Conservation (phyloP, 2,329 filamentous ascomycete species). For the Aspergillus aculeatinus region DNA sequence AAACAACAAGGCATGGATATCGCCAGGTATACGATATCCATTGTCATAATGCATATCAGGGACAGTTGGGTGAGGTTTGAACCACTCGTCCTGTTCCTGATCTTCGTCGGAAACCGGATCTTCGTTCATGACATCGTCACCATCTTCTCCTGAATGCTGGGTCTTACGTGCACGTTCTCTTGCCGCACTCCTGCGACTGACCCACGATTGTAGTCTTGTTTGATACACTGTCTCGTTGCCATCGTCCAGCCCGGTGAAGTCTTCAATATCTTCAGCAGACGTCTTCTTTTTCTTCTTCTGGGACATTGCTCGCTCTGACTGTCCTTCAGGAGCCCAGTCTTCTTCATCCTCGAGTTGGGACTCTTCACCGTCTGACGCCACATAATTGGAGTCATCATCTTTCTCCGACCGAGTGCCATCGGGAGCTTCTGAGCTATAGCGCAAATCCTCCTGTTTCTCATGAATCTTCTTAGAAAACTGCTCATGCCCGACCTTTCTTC, state of each 20-base stretch:
- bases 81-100: slow-evolving; percentile 64
- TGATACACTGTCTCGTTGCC: slow-evolving; percentile 83
- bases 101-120: slow-evolving; percentile 42
- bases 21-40: slow-evolving; percentile 78
- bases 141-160: slow-evolving; percentile 28
- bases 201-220: slow-evolving; percentile 72
- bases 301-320: slow-evolving; percentile 18
- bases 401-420: slow-evolving; percentile 28
- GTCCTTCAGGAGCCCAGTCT: slow-evolving; percentile 32
- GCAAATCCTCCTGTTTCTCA: slow-evolving; percentile 6
- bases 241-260: slow-evolving; percentile 72
- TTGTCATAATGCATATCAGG: slow-evolving; percentile 74
- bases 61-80: slow-evolving; percentile 79
- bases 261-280: slow-evolving; percentile 49
- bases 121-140: neutral
- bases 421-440: slow-evolving; percentile 7
- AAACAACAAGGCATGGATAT: slow-evolving; percentile 89
- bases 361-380: slow-evolving; percentile 31
- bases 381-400: slow-evolving; percentile 35
- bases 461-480: neutral
- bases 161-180: slow-evolving; percentile 46
- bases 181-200: slow-evolving; percentile 61
- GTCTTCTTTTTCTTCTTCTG: slow-evolving; percentile 25
- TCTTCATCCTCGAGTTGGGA: slow-evolving; percentile 38
- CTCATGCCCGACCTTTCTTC: slow-evolving; percentile 32